These are phyloP conservation scores for Tolypocladium tropicale DNA, from an alignment of 2,329 filamentous ascomycete genomes.

Conservation along the genomic window DNA sequence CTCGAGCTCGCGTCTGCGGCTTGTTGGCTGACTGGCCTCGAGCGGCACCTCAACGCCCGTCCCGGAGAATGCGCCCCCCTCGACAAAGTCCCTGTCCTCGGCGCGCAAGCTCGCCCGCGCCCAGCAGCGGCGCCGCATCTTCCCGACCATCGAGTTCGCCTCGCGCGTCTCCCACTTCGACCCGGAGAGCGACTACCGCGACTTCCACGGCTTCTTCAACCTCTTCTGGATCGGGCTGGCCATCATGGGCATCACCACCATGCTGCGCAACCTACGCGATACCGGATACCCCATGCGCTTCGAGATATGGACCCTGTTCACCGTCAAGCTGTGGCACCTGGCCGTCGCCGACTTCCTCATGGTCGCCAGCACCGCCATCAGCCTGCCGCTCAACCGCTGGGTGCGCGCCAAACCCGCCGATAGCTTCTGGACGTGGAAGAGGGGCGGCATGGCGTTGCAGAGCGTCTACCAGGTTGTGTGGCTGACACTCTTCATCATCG, in stretches of 20 bases:
- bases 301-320: conserved; percentile 81
- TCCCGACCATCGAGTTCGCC: conserved; percentile 86
- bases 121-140: conserved; percentile 72
- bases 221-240: conserved; percentile 95
- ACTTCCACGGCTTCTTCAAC: conserved; percentile 96
- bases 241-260: conserved; percentile 95
- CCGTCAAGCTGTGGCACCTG: conserved; percentile 79
- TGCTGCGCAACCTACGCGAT: conserved; percentile 86
- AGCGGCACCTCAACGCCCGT: conserved; percentile 79
- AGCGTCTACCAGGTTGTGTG: conserved; percentile 71
- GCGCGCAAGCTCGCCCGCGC: conserved; percentile 76
- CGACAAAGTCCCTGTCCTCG: conserved; percentile 73
- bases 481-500: conserved; percentile 72
- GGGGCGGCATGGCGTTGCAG: conserved; percentile 71
- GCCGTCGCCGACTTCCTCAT: conserved; percentile 76
- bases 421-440: conserved; percentile 58
- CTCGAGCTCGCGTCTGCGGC: not conserved
- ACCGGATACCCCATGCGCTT: conserved; percentile 79
- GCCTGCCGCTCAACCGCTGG: conserved; percentile 61
- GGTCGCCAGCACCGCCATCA: conserved; percentile 64
- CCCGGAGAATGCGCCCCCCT: conserved; percentile 85
- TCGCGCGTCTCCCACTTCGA: conserved; percentile 93
- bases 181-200: conserved; percentile 78
- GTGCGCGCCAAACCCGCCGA: conserved; percentile 44
- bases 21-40: conserved; percentile 3